Base-by-base conservation (phyloP, 257 asterid genomes). In the Prunella vulgaris region DNA sequence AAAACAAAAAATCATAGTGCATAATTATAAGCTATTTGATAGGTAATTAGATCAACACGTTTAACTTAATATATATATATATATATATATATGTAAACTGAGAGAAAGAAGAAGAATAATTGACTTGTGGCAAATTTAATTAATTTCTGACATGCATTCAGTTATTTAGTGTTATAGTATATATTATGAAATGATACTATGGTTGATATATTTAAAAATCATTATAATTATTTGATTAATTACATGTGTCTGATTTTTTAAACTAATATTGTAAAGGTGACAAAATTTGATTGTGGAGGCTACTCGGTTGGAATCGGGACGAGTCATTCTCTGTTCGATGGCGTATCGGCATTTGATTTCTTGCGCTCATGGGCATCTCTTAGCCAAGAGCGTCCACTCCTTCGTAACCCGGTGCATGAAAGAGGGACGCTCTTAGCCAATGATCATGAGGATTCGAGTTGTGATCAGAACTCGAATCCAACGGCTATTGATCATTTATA, bases 251-350 rank as follows among this genome's bases (percentile, higher is more conserved):
- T 38, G 48, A 38, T 14, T n/a, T 48, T 17, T 46, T 4, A 46
- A 13, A 14, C 20, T 46, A n/a, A 46, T 4, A n/a, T 7, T 51
- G 27, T 51, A 51, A 33, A 71, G 77, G 74, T 77, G 67, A 71
- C 74, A 0, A 77, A 60, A 67, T 77, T 71, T 53, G 77, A 56
- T 13, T 77, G 81, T 66, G 81, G 81, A 60, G 74, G 81, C 3
- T 77, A 66, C 68, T 60, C 77, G 0, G 33, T 71, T 38, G 81
- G 81, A 4, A 72, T 69, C 17, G 77, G 77, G 0, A 72, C 59
- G 1, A 77, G 81, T 42, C 77, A 77, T 40, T 60, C 77, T n/a
- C 9, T 77, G 3, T 77, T 77, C 21, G 81, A 77, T 53, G 81
- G 74, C 21, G 46, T 40, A 66, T 67, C 77, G 10, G 74, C 74